A percentile compares a stretch with the other conserved stretches of the same genome.
phyloP scores from a whole-genome alignment of 1,284 basidiomycete species.

The Fomitopsis pinicola region DNA sequence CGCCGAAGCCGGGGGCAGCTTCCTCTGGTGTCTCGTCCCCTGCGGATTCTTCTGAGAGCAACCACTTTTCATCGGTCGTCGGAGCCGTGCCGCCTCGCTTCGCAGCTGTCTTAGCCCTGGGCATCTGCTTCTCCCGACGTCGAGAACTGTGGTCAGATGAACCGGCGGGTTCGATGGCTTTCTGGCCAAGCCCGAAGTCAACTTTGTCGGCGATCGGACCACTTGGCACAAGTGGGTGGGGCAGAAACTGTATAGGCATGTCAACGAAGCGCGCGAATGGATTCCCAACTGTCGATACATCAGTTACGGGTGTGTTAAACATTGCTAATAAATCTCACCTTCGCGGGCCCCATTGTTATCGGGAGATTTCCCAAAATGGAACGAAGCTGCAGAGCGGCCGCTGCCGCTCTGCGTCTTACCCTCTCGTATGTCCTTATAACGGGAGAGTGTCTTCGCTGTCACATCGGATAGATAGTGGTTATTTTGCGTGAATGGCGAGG shows the following conservation, averaged over 20 bases:
- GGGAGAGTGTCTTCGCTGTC: slow-evolving; percentile 12
- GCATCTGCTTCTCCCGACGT: not conserved
- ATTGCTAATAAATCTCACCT: not conserved
- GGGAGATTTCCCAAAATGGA: not conserved
- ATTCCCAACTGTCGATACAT: not conserved
- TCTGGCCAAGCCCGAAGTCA: not conserved
- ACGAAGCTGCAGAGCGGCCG: not conserved
- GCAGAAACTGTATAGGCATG: not conserved
- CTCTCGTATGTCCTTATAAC: slow-evolving; percentile 15
- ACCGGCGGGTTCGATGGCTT: not conserved
- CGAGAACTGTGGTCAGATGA: too few species aligned
- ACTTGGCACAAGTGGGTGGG: not conserved
- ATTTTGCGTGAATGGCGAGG: slow-evolving; percentile 31
- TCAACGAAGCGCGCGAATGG: not conserved
- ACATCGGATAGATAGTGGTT: slow-evolving; percentile 20
- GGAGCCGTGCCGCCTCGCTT: too few species aligned
- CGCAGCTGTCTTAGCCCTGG: not conserved
- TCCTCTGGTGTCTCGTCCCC: too few species aligned
- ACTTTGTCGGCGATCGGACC: not conserved
- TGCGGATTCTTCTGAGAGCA: too few species aligned
- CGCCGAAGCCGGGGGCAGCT: too few species aligned
- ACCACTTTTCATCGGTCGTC: too few species aligned
- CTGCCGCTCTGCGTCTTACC: not conserved
- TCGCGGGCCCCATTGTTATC: not conserved
- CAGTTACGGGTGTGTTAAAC: not conserved